These are phyloP conservation scores for Thelonectria discophora DNA, from an alignment of 2,329 filamentous ascomycete species.

Conservation along the genomic window DNA sequence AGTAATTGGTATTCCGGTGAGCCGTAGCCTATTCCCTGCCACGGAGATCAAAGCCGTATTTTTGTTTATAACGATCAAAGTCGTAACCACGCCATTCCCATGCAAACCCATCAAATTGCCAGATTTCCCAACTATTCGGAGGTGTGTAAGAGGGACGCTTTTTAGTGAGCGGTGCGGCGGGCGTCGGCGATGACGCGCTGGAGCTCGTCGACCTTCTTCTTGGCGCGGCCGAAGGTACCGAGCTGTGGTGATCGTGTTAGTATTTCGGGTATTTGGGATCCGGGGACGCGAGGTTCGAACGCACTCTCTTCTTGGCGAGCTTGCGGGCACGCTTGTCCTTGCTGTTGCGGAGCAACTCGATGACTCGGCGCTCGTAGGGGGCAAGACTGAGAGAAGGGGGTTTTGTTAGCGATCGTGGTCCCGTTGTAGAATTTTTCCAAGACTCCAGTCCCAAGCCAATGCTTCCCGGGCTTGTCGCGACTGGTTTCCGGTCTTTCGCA, in stretches of 20 bases:
- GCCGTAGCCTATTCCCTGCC: conserved; percentile 45
- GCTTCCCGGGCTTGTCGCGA: background rate
- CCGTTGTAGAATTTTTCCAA: background rate
- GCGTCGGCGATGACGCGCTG: conserved; percentile 97
- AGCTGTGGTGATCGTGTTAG: conserved; percentile 65
- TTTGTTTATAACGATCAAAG: conserved; percentile 44
- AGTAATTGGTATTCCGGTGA: conserved; percentile 50
- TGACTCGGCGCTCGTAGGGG: conserved; percentile 97
- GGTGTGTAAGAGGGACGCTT: conserved; percentile 29
- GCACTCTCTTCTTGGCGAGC: conserved; percentile 98
- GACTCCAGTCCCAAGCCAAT: background rate
- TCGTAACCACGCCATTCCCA: conserved; percentile 51
- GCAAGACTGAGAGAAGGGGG: conserved; percentile 67
- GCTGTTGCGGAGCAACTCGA: conserved; percentile 98
- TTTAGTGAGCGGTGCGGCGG: conserved; percentile 72
- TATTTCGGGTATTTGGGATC: background rate
- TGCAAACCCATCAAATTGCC: conserved; percentile 42
- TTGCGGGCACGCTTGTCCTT: conserved; percentile 99
- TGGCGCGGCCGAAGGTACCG: conserved; percentile 97
- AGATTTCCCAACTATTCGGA: conserved; percentile 39
- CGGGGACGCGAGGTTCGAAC: conserved; percentile 48
- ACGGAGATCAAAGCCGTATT: conserved; percentile 45
- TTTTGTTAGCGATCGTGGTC: conserved; percentile 40
- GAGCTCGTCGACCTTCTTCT: conserved; percentile 99
- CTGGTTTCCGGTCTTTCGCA: background rate